Evolutionary conservation across 2,329 filamentous ascomycete genomes (phyloP).

Genomic region (Alternaria sp.): DNA sequence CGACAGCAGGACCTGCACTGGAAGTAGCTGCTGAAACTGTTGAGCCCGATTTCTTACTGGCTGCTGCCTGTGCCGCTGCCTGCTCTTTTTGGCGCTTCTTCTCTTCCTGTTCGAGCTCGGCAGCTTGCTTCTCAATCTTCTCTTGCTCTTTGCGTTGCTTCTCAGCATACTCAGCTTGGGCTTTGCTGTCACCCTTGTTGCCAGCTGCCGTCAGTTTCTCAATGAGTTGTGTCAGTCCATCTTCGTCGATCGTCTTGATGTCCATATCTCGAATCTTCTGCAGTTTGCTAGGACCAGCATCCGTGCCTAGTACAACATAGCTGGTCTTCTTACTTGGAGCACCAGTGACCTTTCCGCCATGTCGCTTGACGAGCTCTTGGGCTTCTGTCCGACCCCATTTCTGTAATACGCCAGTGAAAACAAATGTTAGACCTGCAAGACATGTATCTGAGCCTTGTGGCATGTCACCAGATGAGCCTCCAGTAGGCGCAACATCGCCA

Average conservation of each 20-base stretch:
- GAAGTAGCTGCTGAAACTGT: conserved; percentile 32
- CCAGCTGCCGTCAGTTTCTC: conserved; percentile 82
- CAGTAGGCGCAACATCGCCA: conserved; percentile 69
- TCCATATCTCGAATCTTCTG: conserved; percentile 80
- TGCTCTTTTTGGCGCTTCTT: conserved; percentile 70
- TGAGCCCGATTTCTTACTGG: conserved; percentile 50
- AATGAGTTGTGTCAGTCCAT: conserved; percentile 89
- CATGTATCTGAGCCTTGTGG: conserved; percentile 89
- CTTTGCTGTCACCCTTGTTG: conserved; percentile 75
- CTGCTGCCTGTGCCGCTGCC: conserved; percentile 47
- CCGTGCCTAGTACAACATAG: conserved; percentile 88
- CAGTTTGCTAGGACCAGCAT: conserved; percentile 93
- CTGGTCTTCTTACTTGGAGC: conserved; percentile 92
- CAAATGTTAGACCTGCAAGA: conserved; percentile 86
- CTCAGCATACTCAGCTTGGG: conserved; percentile 82
- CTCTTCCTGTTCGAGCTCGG: conserved; percentile 88
- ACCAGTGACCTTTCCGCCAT: conserved; percentile 88
- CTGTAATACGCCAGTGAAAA: conserved; percentile 90
- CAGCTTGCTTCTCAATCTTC: conserved; percentile 80
- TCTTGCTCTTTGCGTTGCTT: conserved; percentile 87
- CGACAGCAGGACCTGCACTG: conserved; percentile 33
- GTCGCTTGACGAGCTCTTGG: conserved; percentile 85
- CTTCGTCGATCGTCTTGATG: conserved; percentile 92
- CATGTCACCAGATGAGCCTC: conserved; percentile 70
- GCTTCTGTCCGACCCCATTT: conserved; percentile 85